These are phyloP conservation scores for Sporothrix curviconia DNA, from an alignment of 2,329 filamentous ascomycete species.

Conservation along the genomic window DNA sequence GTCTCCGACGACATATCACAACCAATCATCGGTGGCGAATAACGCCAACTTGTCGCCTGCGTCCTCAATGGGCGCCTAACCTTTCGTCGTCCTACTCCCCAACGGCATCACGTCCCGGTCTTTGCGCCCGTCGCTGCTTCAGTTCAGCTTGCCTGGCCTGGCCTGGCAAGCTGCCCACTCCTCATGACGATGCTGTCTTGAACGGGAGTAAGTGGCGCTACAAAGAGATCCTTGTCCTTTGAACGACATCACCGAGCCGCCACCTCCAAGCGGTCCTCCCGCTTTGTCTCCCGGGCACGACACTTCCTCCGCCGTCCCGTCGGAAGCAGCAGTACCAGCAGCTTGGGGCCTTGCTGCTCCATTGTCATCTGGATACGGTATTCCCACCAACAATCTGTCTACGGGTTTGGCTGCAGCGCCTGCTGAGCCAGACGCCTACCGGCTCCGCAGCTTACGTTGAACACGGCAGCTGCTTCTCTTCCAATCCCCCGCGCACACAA, in stretches of 20 bases:
- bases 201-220: constrained; percentile 32
- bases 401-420: not conserved
- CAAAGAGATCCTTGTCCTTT: constrained; percentile 46
- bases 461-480: constrained; percentile 37
- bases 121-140: not conserved
- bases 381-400: not conserved
- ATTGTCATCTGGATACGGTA: not conserved
- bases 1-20: constrained; percentile 38
- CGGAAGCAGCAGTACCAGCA: not conserved
- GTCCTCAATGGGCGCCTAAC: not conserved
- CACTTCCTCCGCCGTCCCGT: not conserved
- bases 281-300: constrained; percentile 19
- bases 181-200: not conserved
- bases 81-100: constrained; percentile 3
- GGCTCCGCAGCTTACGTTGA: constrained; percentile 63
- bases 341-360: not conserved
- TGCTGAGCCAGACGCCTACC: constrained; percentile 48
- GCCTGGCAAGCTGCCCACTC: not conserved
- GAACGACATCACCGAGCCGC: constrained; percentile 46
- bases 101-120: not conserved
- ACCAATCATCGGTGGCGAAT: constrained; percentile 20
- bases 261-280: constrained; percentile 45
- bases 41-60: constrained; percentile 3
- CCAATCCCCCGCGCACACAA: not conserved
- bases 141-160: not conserved